Percentiles rank a stretch among this genome's conserved stretches.
phyloP scores from a whole-genome alignment of 345 rosid species.

The Eucalyptus tenuipes region DNA sequence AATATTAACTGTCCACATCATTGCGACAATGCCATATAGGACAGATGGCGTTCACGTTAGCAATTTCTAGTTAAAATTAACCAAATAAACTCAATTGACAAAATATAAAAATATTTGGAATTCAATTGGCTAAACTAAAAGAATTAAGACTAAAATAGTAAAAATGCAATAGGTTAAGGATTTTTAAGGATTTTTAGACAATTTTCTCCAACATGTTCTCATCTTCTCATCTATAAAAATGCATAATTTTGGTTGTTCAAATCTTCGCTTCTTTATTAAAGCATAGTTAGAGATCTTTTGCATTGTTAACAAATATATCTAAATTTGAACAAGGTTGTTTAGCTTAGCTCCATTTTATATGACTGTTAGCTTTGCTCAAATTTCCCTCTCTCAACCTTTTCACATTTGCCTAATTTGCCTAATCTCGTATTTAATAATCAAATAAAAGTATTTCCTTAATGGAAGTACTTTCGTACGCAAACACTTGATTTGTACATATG shows the following conservation, averaged over 20 bases:
- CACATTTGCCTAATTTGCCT: background rate
- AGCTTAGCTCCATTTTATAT: background rate
- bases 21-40: rapidly evolving
- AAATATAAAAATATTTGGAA: no score
- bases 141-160: no score
- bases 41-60: no score
- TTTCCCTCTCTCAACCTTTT: background rate
- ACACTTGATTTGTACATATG: background rate
- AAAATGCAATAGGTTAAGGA: background rate
- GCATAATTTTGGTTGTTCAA: background rate
- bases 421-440: background rate
- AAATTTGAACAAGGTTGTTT: background rate
- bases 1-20: no score
- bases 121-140: no score
- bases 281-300: background rate
- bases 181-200: background rate
- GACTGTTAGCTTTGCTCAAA: background rate
- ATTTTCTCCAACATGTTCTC: background rate
- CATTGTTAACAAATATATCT: background rate
- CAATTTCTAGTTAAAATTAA: no score
- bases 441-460: background rate
- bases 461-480: background rate
- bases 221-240: background rate
- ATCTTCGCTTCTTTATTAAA: background rate
- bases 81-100: rapidly evolving